phyloP scores from a whole-genome alignment of 495 filamentous ascomycete genomes.

The Penicillium maclennaniae region DNA sequence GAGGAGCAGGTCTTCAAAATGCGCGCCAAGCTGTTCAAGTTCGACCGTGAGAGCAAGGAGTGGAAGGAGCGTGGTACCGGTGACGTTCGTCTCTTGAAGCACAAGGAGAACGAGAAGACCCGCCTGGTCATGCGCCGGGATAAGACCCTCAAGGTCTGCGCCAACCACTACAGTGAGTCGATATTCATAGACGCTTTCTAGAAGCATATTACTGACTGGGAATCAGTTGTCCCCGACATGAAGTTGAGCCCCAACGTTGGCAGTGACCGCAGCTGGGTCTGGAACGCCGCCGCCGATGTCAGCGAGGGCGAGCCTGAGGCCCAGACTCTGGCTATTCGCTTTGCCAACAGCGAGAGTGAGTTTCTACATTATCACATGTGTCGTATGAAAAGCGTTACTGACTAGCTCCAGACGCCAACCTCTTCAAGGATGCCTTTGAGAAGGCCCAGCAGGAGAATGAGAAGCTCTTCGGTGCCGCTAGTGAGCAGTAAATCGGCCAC shows the following conservation, averaged over 20 bases:
- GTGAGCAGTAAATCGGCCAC: conserved; percentile 36
- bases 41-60: conserved; percentile 81
- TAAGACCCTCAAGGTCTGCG: conserved; percentile 99
- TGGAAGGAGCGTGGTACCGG: conserved; percentile 99
- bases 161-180: conserved; percentile 95
- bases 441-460: conserved; percentile 98
- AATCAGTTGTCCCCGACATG: conserved; percentile 93
- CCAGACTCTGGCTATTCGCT: conserved; percentile 92
- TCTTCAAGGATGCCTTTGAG: conserved; percentile 97
- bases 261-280: conserved; percentile 97
- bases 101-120: conserved; percentile 97
- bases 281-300: conserved; percentile 97
- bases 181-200: neutral
- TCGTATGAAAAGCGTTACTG: conserved; percentile 2
- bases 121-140: conserved; percentile 97
- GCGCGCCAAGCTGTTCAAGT: conserved; percentile 99
- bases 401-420: conserved; percentile 73
- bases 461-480: conserved; percentile 57
- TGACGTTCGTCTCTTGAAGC: conserved; percentile 93
- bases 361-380: conserved; percentile 4
- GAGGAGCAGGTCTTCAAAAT: conserved; percentile 99
- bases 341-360: conserved; percentile 97
- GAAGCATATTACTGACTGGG: conserved; percentile 15
- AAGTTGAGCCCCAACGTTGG: conserved; percentile 97
- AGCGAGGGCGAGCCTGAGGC: conserved; percentile 97